These are phyloP conservation scores for Poterioochromonas sp. DNA, from an alignment of 352 stramenopile genomes.

Conservation along the genomic window DNA sequence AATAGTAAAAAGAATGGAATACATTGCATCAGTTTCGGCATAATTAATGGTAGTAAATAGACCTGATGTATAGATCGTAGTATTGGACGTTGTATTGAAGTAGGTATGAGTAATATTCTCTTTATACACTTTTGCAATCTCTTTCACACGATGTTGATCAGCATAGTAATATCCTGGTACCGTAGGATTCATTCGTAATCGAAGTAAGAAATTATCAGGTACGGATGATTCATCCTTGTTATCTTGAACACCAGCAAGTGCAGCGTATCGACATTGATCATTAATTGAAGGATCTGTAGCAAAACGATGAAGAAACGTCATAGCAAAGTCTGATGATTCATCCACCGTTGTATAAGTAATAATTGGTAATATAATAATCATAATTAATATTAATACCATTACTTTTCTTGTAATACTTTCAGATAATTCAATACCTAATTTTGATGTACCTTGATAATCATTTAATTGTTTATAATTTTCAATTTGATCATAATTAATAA, in stretches of 20 bases:
- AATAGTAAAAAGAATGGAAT: conserved; percentile 39
- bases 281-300: neutral
- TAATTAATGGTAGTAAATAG: conserved; percentile 11
- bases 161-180: neutral
- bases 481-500: conserved; percentile 25
- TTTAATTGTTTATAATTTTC: neutral
- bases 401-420: conserved; percentile 37
- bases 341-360: conserved; percentile 14
- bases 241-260: neutral
- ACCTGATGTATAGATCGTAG: conserved; percentile 6
- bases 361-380: conserved; percentile 39
- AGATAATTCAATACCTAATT: conserved; percentile 38
- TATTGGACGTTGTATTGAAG: neutral
- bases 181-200: conserved; percentile 8
- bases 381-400: conserved; percentile 41
- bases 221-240: neutral
- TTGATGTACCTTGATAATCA: conserved; percentile 1
- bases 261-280: neutral
- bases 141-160: neutral
- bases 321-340: conserved; percentile 4
- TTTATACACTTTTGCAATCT: neutral
- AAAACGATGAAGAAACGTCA: conserved; percentile 7
- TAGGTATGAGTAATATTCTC: neutral
- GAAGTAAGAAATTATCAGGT: neutral
- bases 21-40: conserved; percentile 3